These are phyloP conservation scores for Coleophoma cylindrospora DNA, from an alignment of 2,329 filamentous ascomycete genomes.

Conservation along the genomic window DNA sequence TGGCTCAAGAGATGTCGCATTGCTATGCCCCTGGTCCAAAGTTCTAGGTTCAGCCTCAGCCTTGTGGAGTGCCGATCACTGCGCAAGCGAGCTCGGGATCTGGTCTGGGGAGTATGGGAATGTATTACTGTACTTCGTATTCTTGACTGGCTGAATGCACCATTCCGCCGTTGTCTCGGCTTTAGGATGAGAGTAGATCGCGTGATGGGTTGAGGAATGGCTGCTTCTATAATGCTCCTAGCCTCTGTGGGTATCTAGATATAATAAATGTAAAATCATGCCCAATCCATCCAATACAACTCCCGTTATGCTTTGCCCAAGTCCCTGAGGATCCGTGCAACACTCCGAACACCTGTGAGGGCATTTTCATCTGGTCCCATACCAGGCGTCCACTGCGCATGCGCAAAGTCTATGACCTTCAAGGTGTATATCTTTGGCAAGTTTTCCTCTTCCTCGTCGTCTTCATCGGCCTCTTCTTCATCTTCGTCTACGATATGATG, in stretches of 20 bases:
- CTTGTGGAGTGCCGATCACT: slow-evolving; percentile 5
- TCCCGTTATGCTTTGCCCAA: slow-evolving; percentile 6
- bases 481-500: slow-evolving; percentile 34
- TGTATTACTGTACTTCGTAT: too few relatives aligned
- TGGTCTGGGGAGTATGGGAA: too few relatives aligned
- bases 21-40: too few relatives aligned
- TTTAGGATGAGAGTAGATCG: too few relatives aligned
- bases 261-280: slow-evolving; percentile 6
- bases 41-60: slow-evolving; percentile 10
- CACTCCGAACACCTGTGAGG: slow-evolving; percentile 67
- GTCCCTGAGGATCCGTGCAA: slow-evolving; percentile 66
- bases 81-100: too few relatives aligned
- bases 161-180: too few relatives aligned
- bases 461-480: slow-evolving; percentile 50
- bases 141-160: too few relatives aligned
- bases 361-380: slow-evolving; percentile 82
- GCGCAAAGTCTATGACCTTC: slow-evolving; percentile 95
- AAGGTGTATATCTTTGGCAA: slow-evolving; percentile 68
- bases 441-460: slow-evolving; percentile 48
- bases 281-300: slow-evolving; percentile 1
- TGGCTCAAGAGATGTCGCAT: background rate
- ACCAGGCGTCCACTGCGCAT: slow-evolving; percentile 76
- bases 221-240: slow-evolving; percentile 8
- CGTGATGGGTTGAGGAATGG: background rate
- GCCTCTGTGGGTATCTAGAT: slow-evolving; percentile 16